Evolutionary conservation across 1,139 yeast species (phyloP), one percentile per base, ranked within the genome.

Genomic region (Yamadazyma atmosphaerica): DNA sequence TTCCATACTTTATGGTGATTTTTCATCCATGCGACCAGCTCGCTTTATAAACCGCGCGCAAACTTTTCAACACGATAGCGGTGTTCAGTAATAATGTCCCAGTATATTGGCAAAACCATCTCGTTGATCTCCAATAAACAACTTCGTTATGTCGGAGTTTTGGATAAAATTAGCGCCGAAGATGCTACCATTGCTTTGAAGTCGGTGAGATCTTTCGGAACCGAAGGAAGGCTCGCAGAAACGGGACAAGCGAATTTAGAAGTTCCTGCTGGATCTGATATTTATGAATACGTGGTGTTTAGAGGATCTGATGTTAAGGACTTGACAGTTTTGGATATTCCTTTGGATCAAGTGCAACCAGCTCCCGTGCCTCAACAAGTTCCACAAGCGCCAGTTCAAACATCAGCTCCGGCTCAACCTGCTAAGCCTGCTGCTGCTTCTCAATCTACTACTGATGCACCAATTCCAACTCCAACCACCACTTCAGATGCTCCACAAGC

Each of bases 231-330:
- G 54, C 74, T 85, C 52, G 72, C 74, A 18, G 61, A 57, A 37
- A 53, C 51, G 33, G 81, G 81, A 25, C 86, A 84, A 59, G 85
- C 88, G 1, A 49, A 74, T 17, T 72, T 77, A 47, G 96, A 88
- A 59, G 82, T 89, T 32, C 77, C 82, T 40, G 88, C 97, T 4
- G 79, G 86, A 12, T 72, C 73, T 31, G 86, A 83, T 37, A 74
- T 85, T 14, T 87, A 81, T 59, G 92, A 87, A 32, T 80, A 79
- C 47, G 90, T 92, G 43, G 89, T 86, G 36, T 86, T 92, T 60
- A 79, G 94, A 50, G 98, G 98, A 29, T 81, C 88, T 27, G 98
- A 90, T 54, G 98, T 92, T 29, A 86, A 87, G 65, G 96, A 87
- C 56, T 74, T 92, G 61, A 80, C 82, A 47, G 95, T 92, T 44